Conservation (phyloP, 2,329 filamentous ascomycete species). For the Epichloe festucae region DNA sequence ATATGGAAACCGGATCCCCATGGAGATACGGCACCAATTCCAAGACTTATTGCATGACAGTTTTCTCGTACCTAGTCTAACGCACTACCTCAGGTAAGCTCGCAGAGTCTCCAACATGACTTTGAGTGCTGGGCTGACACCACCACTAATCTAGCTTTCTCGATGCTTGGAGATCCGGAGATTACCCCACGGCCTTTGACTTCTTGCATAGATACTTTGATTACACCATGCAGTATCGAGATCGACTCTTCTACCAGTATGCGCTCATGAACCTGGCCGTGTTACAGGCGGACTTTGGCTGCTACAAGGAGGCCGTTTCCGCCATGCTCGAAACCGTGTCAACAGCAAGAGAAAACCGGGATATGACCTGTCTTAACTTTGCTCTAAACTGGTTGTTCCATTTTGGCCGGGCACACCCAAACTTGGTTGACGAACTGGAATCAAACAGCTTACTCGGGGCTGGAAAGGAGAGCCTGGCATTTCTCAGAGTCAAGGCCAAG, state of each 20-base stretch:
- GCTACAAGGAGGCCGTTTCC: constrained; percentile 75
- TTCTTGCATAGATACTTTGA: constrained; percentile 91
- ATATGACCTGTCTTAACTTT: constrained; percentile 87
- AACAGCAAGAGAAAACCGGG: constrained; percentile 86
- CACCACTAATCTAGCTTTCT: constrained; percentile 49
- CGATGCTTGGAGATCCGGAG: constrained; percentile 82
- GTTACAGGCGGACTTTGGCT: constrained; percentile 89
- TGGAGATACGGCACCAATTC: constrained; percentile 60
- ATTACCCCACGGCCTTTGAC: constrained; percentile 83
- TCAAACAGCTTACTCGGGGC: constrained; percentile 62
- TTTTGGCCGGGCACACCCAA: constrained; percentile 74
- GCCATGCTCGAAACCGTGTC: constrained; percentile 92
- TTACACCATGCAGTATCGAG: constrained; percentile 78
- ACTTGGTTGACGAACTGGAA: constrained; percentile 56
- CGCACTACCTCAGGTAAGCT: constrained; percentile 57
- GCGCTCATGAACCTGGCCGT: constrained; percentile 87
- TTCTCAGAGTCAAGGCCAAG: constrained; percentile 73
- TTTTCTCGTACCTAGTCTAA: constrained; percentile 55
- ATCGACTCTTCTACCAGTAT: constrained; percentile 85
- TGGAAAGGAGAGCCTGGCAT: constrained; percentile 69
- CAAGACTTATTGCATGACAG: constrained; percentile 54
- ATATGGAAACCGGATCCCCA: constrained; percentile 64
- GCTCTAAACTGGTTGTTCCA: constrained; percentile 93
- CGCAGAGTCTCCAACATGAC: not conserved
- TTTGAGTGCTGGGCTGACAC: not conserved